Evolutionary conservation across 2,329 filamentous ascomycete species (phyloP).

Genomic region (Colletotrichum tabaci): DNA sequence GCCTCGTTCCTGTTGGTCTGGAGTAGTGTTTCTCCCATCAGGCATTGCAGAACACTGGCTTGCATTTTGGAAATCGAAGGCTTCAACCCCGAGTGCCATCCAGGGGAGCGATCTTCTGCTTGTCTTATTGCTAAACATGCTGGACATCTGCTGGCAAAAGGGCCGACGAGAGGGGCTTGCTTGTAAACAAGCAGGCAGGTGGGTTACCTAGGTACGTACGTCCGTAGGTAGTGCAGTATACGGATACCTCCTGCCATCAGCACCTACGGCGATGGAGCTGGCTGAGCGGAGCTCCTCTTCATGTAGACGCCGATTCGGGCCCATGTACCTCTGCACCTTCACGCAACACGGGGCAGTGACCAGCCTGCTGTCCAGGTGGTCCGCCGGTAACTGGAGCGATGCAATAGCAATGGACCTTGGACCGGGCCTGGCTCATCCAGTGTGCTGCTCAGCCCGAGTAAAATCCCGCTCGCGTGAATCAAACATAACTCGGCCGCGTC

Average conservation of each 20-base stretch:
- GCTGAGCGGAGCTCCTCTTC: constrained; percentile 23
- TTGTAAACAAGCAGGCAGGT: too few relatives aligned
- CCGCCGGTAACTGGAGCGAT: constrained; percentile 13
- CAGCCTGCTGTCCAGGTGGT: background rate
- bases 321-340: constrained; percentile 13
- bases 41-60: constrained; percentile 1
- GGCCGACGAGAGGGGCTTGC: too few relatives aligned
- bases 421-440: constrained; percentile 22
- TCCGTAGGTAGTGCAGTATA: background rate
- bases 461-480: constrained; percentile 41
- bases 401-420: constrained; percentile 11
- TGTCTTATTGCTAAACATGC: background rate
- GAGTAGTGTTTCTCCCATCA: constrained; percentile 5
- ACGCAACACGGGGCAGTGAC: constrained; percentile 4
- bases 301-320: constrained; percentile 12
- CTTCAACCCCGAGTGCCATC: background rate
- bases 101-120: background rate
- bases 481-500: constrained; percentile 41
- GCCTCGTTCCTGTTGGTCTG: background rate
- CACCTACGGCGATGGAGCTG: constrained; percentile 11
- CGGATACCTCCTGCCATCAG: background rate
- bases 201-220: background rate
- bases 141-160: background rate
- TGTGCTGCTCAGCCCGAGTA: constrained; percentile 33
- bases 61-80: background rate